Evolutionary conservation across 345 rosid genomes (phyloP), one percentile per base, ranked within the genome.

Genomic region (Eucalyptus marginata): DNA sequence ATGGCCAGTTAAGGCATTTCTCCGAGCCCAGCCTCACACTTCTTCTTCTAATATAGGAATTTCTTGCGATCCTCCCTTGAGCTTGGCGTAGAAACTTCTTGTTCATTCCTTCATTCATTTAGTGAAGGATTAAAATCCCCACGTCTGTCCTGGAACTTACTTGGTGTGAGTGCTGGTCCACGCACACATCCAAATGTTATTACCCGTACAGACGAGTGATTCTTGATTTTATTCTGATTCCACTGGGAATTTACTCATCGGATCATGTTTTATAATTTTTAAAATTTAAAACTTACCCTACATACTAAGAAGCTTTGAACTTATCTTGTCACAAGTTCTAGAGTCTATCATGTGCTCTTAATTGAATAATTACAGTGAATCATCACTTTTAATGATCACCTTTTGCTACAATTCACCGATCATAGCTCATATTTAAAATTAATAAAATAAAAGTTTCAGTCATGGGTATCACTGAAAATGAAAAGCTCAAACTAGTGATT

Each of bases 371-470:
- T 49, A 0, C 6, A 49, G 6, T 13, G 1, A 49, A 49, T 13
- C 0, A 49, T 49, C 0, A 49, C 2, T 49, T 49, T 0, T 13
- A 49, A 49, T 49, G 0, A 49, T 49, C 51, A 49, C 6, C 0
- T 36, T 49, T 49, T 13, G 0, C 5, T 2, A 49, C 2, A 5
- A 49, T 13, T 49, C 1, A 4, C 6, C 5, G 0, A 49, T 49
- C 6, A 13, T 0, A 49, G 2, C 0, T 49, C 51, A 49, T 49
- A 91, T 13, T 36, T 36, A 36, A 36, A 2, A 36, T 36, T 36
- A 36, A 36, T 36, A 36, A 36, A 36, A 4, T 36, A 36, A 36
- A 36, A 36, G 3, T 36, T 36, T 36, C 36, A 4, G 36, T 4
- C 36, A 36, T 36, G 36, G 36, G 3, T 36, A 36, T 36, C 36